Base-by-base conservation (phyloP, 345 rosid species). In the Sonneratia caseolaris region DNA sequence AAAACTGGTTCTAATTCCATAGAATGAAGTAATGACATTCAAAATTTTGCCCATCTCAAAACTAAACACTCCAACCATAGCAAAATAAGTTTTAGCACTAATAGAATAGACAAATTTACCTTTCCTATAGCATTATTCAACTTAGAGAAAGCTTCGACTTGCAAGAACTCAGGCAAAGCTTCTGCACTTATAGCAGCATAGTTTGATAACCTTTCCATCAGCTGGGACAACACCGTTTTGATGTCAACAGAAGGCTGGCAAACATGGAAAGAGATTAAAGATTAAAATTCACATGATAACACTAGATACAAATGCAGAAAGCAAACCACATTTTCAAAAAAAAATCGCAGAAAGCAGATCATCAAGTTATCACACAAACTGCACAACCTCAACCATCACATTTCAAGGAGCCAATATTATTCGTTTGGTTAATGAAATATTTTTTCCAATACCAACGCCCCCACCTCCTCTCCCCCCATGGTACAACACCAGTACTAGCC, bases 71-170 rank as follows among this genome's bases (percentile, higher is more conserved):
- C 36, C 14, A 9, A 15, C 53, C 43, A 40, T 40, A 48, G 53
- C 4, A 22, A 9, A 6, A 59, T 18, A 53, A 2, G 7, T 53
- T 4, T 21, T n/a, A 59, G 36, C 4, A 15, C 43, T 37, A 21
- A 32, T 13, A 27, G 37, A 49, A 4, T 47, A 21, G 64, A 40
- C 36, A 68, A 37, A 48, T 37, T 80, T 83, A 92, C 98, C 96
- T 89, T 92, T 75, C 99, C 98, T 68, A 96, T 96, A 42, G 99
- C 99, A 82, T 82, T 86, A 82, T 92, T 96, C 80, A 96, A 84
- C 83, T 91, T 96, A 27, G 98, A 86, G 84, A 96, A 96, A 71
- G 99, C 99, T 84, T 90, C 99, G 65, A 96, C 98, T 88, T 96
- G 98, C 81, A 96, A 83, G 83, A 96, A 96, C 79, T 89, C 96